phyloP scores from a whole-genome alignment of 192 early-diverging fungal genomes.

The Phlyctochytrium arcticum region DNA sequence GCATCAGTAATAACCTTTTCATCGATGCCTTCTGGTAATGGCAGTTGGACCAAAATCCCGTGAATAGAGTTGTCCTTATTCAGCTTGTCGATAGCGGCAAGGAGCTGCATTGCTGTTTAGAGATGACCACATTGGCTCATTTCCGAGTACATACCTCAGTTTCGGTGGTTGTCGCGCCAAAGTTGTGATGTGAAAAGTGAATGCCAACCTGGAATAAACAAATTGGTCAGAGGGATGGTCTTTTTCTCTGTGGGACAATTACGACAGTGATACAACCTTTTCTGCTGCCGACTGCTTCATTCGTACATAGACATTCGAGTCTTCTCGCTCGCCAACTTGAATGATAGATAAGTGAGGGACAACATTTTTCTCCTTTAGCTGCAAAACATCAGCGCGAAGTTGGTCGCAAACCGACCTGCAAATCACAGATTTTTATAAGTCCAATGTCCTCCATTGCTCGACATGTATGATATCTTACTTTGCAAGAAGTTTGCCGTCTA shows the following conservation, averaged over 20 bases:
- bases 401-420: no score
- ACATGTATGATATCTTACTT: no score
- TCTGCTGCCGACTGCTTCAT: slow-evolving; percentile 89
- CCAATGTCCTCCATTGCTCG: no score
- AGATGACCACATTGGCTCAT: no score
- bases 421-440: no score
- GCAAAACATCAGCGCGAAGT: no score
- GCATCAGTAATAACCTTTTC: slow-evolving; percentile 79
- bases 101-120: no score
- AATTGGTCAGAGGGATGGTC: neutral
- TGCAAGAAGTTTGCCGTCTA: no score
- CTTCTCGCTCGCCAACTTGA: slow-evolving; percentile 89
- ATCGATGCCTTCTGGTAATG: slow-evolving; percentile 80
- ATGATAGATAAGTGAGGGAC: no score
- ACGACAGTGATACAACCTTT: neutral
- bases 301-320: slow-evolving; percentile 90
- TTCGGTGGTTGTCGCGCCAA: slow-evolving; percentile 66
- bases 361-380: no score
- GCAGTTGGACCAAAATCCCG: slow-evolving; percentile 94
- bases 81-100: slow-evolving; percentile 61
- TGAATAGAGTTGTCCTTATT: slow-evolving; percentile 81
- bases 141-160: slow-evolving; percentile 41
- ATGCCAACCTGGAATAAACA: no score
- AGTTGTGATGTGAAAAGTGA: slow-evolving; percentile 64
- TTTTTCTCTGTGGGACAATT: no score